Conservation (phyloP, 495 filamentous ascomycete species). For the Aspergillus bertholletiae region DNA sequence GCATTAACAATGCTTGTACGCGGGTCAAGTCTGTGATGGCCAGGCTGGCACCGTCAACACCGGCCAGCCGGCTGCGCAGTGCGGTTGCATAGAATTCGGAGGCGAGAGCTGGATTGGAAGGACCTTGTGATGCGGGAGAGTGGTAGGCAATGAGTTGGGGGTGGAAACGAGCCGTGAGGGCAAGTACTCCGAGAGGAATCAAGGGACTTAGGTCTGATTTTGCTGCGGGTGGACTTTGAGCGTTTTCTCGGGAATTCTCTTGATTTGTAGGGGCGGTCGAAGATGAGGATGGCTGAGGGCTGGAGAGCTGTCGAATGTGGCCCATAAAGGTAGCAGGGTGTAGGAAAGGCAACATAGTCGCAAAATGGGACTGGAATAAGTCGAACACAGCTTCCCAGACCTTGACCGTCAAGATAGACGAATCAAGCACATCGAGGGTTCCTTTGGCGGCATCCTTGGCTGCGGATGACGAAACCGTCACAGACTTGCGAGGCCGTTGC, state of each 20-base stretch:
- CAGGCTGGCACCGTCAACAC: constrained; percentile 48
- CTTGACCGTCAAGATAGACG: constrained; percentile 60
- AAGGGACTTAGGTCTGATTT: constrained; percentile 56
- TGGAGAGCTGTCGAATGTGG: constrained; percentile 47
- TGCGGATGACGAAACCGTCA: constrained; percentile 26
- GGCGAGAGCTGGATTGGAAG: constrained; percentile 60
- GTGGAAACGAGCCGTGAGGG: constrained; percentile 77
- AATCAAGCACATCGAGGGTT: constrained; percentile 37
- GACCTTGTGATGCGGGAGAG: constrained; percentile 42
- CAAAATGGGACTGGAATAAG: constrained; percentile 78
- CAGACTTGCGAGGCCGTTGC: constrained; percentile 50
- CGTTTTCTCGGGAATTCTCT: constrained; percentile 18
- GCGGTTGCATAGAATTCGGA: constrained; percentile 78
- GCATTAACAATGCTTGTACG: constrained; percentile 76
- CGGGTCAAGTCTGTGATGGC: constrained; percentile 60
- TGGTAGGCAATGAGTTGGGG: constrained; percentile 64
- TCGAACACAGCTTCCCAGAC: constrained; percentile 70
- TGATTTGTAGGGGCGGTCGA: constrained; percentile 9
- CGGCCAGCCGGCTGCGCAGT: constrained; percentile 61
- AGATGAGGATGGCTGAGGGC: constrained; percentile 10
- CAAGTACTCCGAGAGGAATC: constrained; percentile 72
- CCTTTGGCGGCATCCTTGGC: constrained; percentile 33
- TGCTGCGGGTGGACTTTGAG: constrained; percentile 21
- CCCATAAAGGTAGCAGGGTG: constrained; percentile 70
- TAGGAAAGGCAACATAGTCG: constrained; percentile 77